Percentiles rank a stretch among this genome's conserved stretches.
These are phyloP conservation scores for Golubevia pallescens DNA, from an alignment of 1,284 basidiomycete genomes.

Conservation along the genomic window DNA sequence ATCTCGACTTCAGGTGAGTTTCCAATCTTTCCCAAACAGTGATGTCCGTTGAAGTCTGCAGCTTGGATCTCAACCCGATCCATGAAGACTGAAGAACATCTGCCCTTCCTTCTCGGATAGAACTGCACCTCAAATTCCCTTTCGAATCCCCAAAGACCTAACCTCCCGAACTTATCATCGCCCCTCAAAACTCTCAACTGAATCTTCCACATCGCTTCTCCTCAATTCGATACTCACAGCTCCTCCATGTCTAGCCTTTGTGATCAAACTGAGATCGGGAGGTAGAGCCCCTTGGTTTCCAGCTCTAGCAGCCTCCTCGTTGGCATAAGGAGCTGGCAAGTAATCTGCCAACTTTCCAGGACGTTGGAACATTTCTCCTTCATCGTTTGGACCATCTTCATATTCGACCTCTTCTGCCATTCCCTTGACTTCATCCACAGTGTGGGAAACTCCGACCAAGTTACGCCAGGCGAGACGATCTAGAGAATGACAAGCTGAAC, in stretches of 20 bases:
- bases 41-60: too few relatives aligned
- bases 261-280: constrained; percentile 94
- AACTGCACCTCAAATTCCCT: too few relatives aligned
- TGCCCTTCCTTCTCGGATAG: too few relatives aligned
- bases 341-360: constrained; percentile 98
- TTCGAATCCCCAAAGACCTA: too few relatives aligned
- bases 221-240: constrained; percentile 71
- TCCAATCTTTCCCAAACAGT: too few relatives aligned
- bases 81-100: too few relatives aligned
- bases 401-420: constrained; percentile 98
- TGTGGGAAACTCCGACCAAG: constrained; percentile 96
- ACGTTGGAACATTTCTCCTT: constrained; percentile 97
- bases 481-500: constrained; percentile 97
- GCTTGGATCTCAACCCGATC: too few relatives aligned
- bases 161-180: too few relatives aligned
- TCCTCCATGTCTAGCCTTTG: constrained; percentile 97
- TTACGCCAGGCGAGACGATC: constrained; percentile 99
- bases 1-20: too few relatives aligned
- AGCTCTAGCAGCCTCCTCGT: constrained; percentile 96
- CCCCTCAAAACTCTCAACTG: too few relatives aligned
- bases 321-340: constrained; percentile 93
- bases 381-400: constrained; percentile 90
- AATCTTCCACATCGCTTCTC: background rate
- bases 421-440: constrained; percentile 84
- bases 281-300: constrained; percentile 93